These are phyloP conservation scores for Trametes maxima DNA, from an alignment of 768 basidiomycete species.

Conservation along the genomic window DNA sequence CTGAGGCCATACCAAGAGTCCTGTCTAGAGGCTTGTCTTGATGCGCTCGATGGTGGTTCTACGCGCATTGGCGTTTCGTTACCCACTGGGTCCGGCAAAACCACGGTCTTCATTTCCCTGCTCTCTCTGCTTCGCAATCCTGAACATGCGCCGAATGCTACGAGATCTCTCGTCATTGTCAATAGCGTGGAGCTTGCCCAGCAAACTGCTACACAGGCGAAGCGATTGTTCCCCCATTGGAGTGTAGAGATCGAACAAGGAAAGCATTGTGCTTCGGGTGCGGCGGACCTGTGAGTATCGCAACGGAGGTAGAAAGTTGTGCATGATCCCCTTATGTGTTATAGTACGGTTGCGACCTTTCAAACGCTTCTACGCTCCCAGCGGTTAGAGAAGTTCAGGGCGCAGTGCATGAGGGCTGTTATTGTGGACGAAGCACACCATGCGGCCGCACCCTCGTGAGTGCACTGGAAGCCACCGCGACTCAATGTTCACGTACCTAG, in stretches of 20 bases:
- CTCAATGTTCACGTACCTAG: slow-evolving; percentile 36
- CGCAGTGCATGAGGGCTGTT: slow-evolving; percentile 65
- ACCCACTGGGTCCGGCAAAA: slow-evolving; percentile 87
- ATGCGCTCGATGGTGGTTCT: slow-evolving; percentile 66
- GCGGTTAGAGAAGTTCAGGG: slow-evolving; percentile 77
- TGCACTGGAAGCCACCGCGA: neutral
- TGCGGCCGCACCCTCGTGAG: slow-evolving; percentile 86
- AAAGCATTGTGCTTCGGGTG: slow-evolving; percentile 72
- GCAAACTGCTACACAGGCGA: slow-evolving; percentile 79
- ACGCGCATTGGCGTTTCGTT: slow-evolving; percentile 82
- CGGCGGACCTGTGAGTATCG: slow-evolving; percentile 76
- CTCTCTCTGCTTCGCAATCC: slow-evolving; percentile 63
- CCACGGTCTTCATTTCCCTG: slow-evolving; percentile 87
- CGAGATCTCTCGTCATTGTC: slow-evolving; percentile 77
- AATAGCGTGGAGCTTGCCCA: slow-evolving; percentile 88
- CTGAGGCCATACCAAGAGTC: slow-evolving; percentile 89
- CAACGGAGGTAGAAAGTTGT: neutral
- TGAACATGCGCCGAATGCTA: slow-evolving; percentile 44
- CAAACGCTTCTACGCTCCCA: slow-evolving; percentile 73
- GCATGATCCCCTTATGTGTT: neutral
- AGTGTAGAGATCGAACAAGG: slow-evolving; percentile 94
- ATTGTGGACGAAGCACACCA: slow-evolving; percentile 96
- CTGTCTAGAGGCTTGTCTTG: slow-evolving; percentile 75
- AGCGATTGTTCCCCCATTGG: slow-evolving; percentile 67
- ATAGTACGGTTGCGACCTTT: slow-evolving; percentile 85